phyloP scores from a whole-genome alignment of 371 early-diverging fungal genomes.

The Saksenaea oblongispora region DNA sequence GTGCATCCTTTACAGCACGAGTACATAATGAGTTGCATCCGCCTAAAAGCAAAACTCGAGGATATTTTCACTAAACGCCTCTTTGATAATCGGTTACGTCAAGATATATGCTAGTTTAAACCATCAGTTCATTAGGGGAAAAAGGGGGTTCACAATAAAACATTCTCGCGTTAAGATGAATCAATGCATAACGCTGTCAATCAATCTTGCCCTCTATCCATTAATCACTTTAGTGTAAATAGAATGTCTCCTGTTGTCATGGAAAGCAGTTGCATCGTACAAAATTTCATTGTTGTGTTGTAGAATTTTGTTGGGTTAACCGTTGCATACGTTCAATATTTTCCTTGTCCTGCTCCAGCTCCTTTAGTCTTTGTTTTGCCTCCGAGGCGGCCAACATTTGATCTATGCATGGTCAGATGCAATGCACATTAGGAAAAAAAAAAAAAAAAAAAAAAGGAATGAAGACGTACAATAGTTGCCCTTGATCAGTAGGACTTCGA shows the following conservation, averaged over 20 bases:
- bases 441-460: neutral
- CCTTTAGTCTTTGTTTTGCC: slow-evolving; percentile 41
- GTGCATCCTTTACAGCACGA: neutral
- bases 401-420: slow-evolving; percentile 21
- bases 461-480: slow-evolving; percentile 47
- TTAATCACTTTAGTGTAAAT: too few species aligned
- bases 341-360: slow-evolving; percentile 38
- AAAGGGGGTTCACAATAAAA: too few species aligned
- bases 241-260: neutral
- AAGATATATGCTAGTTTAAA: too few species aligned
- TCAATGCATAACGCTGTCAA: too few species aligned
- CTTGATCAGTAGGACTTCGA: slow-evolving; percentile 46
- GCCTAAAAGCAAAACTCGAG: too few species aligned
- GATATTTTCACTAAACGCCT: too few species aligned
- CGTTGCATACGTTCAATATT: slow-evolving; percentile 34
- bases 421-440: neutral
- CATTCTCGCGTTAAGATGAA: too few species aligned
- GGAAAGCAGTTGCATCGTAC: neutral
- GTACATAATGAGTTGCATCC: too few species aligned
- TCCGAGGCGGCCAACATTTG: slow-evolving; percentile 54
- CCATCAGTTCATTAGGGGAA: too few species aligned
- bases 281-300: neutral
- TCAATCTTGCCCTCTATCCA: too few species aligned
- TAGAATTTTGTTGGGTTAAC: slow-evolving; percentile 9
- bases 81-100: too few species aligned